These are phyloP conservation scores for Tetrapisispora nanseiensis DNA, from an alignment of 805 yeast genomes.

Conservation along the genomic window DNA sequence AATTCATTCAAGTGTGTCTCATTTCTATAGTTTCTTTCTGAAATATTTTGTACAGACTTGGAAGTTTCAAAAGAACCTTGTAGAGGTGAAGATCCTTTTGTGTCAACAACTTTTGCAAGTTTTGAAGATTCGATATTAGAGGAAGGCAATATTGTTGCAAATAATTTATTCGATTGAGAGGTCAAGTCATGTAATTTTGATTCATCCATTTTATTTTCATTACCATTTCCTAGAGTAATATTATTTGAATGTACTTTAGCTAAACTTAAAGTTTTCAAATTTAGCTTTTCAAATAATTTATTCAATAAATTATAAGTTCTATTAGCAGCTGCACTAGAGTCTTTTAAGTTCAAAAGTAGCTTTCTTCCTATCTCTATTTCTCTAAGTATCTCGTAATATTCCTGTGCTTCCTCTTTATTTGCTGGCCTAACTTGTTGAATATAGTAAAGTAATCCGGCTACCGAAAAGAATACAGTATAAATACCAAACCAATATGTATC, in stretches of 20 bases:
- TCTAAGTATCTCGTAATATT: constrained; percentile 48
- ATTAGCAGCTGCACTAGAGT: constrained; percentile 65
- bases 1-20: too few relatives aligned
- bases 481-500: constrained; percentile 94
- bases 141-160: too few relatives aligned
- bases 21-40: too few relatives aligned
- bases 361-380: constrained; percentile 79
- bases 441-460: constrained; percentile 79
- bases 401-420: constrained; percentile 36
- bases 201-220: too few relatives aligned
- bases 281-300: constrained; percentile 69
- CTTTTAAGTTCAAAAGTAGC: constrained; percentile 61
- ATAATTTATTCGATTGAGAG: too few relatives aligned
- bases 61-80: too few relatives aligned
- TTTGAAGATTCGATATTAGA: too few relatives aligned
- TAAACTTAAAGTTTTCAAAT: constrained; percentile 53
- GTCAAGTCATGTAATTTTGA: too few relatives aligned
- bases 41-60: too few relatives aligned
- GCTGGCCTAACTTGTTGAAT: constrained; percentile 45
- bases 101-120: too few relatives aligned
- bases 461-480: constrained; percentile 85
- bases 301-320: constrained; percentile 73
- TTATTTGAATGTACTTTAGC: constrained; percentile 10
- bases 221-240: neutral
- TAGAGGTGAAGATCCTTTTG: too few relatives aligned